Evolutionary conservation across 2,329 filamentous ascomycete genomes (phyloP).

Genomic region (Chaetothyriales sp.): DNA sequence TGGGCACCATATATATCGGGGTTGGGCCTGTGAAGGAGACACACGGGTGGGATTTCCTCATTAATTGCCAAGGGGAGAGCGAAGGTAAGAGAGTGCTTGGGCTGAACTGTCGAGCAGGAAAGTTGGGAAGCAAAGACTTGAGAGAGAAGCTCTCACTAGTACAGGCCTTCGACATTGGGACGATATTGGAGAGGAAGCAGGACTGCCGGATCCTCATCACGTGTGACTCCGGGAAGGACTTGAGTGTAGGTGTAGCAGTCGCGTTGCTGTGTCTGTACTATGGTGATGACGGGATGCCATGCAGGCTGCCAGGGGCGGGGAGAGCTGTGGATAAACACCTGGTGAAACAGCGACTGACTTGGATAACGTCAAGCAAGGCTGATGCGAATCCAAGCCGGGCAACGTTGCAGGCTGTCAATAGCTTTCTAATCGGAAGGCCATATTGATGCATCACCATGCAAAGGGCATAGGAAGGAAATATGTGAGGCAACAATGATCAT

Average conservation of each 20-base stretch:
- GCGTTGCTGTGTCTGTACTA: constrained; percentile 63
- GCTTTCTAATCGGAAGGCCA: constrained; percentile 56
- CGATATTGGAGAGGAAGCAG: constrained; percentile 35
- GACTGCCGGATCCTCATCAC: constrained; percentile 41
- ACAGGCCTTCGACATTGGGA: constrained; percentile 34
- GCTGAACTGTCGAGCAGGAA: constrained; percentile 56
- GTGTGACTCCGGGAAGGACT: constrained; percentile 65
- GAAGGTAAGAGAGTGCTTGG: constrained; percentile 31
- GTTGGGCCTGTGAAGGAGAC: constrained; percentile 20
- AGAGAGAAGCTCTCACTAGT: constrained; percentile 47
- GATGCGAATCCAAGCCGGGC: constrained; percentile 71
- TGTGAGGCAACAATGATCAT: neutral
- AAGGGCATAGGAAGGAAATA: no score
- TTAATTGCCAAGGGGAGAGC: constrained; percentile 29
- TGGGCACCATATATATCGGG: constrained; percentile 24
- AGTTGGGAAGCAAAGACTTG: constrained; percentile 72
- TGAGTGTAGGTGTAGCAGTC: constrained; percentile 65
- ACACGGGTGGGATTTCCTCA: constrained; percentile 33
- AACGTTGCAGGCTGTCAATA: constrained; percentile 83
- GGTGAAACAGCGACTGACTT: constrained; percentile 65
- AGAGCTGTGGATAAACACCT: constrained; percentile 52
- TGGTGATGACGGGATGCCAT: constrained; percentile 44
- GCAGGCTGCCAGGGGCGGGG: constrained; percentile 3
- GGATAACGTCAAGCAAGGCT: constrained; percentile 65
- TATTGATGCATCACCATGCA: constrained; percentile 7